A percentile compares a stretch with the other conserved stretches of the same genome.
Conservation (phyloP, 257 asterid genomes). For the Gardenia jasminoides region DNA sequence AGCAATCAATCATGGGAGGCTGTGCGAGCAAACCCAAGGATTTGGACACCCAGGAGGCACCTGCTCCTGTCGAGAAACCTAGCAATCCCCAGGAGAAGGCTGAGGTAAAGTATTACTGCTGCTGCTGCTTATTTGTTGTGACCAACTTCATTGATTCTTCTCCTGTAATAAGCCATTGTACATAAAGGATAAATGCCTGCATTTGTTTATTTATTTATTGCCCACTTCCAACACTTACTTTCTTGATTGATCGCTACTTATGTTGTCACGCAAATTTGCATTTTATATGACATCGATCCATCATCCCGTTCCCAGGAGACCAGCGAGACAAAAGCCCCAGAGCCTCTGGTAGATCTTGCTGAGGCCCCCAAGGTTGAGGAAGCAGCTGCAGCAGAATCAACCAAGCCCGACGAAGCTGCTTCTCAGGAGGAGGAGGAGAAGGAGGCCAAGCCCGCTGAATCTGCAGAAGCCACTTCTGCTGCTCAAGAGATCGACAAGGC, state of each 20-base stretch:
- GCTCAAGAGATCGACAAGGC: slow-evolving; percentile 6
- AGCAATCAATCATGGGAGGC: slow-evolving; percentile 68
- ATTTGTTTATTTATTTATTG: no score
- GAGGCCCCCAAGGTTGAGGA: slow-evolving; percentile 43
- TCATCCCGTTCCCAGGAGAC: slow-evolving; percentile 35
- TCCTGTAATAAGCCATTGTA: no score
- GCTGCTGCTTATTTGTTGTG: no score
- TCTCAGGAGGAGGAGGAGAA: background rate
- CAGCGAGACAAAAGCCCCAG: slow-evolving; percentile 35
- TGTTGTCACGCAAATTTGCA: background rate
- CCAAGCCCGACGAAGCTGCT: slow-evolving; percentile 18
- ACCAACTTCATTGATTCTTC: no score
- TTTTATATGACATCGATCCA: no score
- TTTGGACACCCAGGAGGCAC: slow-evolving; percentile 40
- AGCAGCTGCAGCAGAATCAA: slow-evolving; percentile 17
- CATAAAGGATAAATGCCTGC: no score
- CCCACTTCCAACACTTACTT: no score
- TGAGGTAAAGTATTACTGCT: slow-evolving; percentile 21
- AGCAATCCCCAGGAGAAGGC: slow-evolving; percentile 30
- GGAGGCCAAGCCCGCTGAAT: slow-evolving; percentile 24
- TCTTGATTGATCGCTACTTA: no score
- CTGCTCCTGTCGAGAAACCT: slow-evolving; percentile 30
- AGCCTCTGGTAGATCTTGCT: slow-evolving; percentile 38
- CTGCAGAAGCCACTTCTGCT: slow-evolving; percentile 22
- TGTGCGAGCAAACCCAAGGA: slow-evolving; percentile 90